Evolutionary conservation across 768 basidiomycete species (phyloP).

Genomic region (Mycena galericulata): DNA sequence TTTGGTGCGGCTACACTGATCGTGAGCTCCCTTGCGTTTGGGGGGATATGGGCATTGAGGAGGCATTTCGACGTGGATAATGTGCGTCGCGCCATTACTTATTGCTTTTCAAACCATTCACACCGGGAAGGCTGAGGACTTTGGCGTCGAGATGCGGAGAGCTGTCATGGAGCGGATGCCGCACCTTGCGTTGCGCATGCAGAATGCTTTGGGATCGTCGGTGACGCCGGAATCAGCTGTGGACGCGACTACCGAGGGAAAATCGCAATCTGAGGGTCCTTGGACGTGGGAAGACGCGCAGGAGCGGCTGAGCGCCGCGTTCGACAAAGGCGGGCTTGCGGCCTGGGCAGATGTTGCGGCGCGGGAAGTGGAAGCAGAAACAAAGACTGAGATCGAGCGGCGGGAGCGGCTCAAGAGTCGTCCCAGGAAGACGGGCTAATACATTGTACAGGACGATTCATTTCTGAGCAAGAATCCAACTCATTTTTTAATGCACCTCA

Average conservation of each 20-base stretch:
- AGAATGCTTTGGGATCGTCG: constrained; percentile 52
- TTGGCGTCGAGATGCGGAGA: constrained; percentile 15
- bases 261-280: constrained; percentile 37
- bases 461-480: too few species aligned
- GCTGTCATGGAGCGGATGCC: constrained; percentile 53
- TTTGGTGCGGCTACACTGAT: constrained; percentile 74
- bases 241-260: constrained; percentile 26
- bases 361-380: constrained; percentile 71
- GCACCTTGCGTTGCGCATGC: constrained; percentile 73
- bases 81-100: constrained; percentile 52
- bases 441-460: too few species aligned
- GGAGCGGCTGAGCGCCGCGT: constrained; percentile 65
- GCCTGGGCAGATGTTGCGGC: constrained; percentile 66
- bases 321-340: constrained; percentile 67
- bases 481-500: too few species aligned
- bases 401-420: constrained; percentile 23
- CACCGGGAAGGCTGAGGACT: constrained; percentile 18
- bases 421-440: constrained; percentile 8
- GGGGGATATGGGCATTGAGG: constrained; percentile 62
- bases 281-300: constrained; percentile 71
- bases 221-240: too few species aligned
- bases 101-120: neutral
- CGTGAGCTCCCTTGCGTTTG: constrained; percentile 61
- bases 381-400: constrained; percentile 58
- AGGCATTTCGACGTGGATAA: constrained; percentile 64